Evolutionary conservation across 75 land plant genomes (phyloP).

Genomic region (Picea sitchensis): DNA sequence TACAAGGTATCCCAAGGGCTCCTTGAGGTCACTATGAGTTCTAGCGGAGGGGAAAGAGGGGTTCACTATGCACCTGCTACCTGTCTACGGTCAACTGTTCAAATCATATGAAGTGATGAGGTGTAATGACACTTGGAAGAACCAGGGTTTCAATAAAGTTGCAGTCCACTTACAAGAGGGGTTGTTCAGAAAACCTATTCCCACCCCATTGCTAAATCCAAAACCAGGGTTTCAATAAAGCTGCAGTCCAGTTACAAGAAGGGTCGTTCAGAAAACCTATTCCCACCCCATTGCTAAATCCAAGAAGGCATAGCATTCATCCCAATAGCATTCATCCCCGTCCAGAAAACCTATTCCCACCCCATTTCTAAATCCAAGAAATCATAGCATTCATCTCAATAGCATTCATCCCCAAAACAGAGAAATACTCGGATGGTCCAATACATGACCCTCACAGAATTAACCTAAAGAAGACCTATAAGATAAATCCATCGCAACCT

Average conservation of each 20-base stretch:
- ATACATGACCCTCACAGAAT: too few relatives aligned
- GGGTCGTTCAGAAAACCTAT: not conserved
- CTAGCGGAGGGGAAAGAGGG: not conserved
- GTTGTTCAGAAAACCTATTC: not conserved
- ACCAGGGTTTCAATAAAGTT: not conserved
- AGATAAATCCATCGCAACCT: not conserved
- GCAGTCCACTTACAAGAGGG: not conserved
- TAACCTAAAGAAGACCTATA: not conserved
- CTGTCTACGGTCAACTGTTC: not conserved
- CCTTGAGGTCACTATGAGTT: not conserved
- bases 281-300: not conserved
- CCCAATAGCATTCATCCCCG: too few relatives aligned
- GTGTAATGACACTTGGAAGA: too few relatives aligned
- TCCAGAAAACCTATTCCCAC: too few relatives aligned
- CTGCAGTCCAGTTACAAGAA: not conserved
- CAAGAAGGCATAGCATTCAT: not conserved
- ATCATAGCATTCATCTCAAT: too few relatives aligned
- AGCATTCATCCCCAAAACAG: too few relatives aligned
- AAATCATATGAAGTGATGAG: not conserved
- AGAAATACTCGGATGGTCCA: too few relatives aligned
- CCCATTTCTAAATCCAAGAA: too few relatives aligned
- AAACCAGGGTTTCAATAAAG: too few relatives aligned
- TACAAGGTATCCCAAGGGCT: not conserved
- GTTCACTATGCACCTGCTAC: not conserved
- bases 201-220: not conserved